Percentiles rank a stretch among this genome's conserved stretches.
Conservation (phyloP, 2,329 filamentous ascomycete genomes). For the Monilinia fructicola region DNA sequence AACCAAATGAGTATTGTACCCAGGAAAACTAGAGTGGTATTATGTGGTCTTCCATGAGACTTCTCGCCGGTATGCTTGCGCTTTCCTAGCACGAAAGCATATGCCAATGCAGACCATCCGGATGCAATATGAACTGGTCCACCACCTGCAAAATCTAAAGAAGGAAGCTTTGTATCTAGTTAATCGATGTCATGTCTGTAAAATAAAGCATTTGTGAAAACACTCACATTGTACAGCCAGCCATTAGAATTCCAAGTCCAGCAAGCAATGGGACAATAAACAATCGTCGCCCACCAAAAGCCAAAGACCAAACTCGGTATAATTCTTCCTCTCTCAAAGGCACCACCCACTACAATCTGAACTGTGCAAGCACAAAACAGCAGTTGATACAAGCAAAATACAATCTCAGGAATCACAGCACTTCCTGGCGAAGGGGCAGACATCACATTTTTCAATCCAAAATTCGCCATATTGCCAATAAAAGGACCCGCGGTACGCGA, state of each 20-base stretch:
- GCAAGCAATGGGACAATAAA: conserved; percentile 63
- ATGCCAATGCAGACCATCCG: conserved; percentile 63
- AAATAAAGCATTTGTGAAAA: not conserved
- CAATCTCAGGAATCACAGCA: conserved; percentile 59
- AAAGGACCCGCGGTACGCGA: conserved; percentile 59
- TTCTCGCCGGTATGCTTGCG: conserved; percentile 50
- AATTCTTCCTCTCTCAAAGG: conserved; percentile 60
- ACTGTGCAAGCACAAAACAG: conserved; percentile 62
- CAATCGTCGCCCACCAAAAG: conserved; percentile 63
- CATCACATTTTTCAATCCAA: conserved; percentile 60
- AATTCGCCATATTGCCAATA: conserved; percentile 62
- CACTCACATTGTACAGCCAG: conserved; percentile 55
- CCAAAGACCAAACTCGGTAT: conserved; percentile 63
- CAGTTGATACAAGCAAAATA: conserved; percentile 65
- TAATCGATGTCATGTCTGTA: not conserved
- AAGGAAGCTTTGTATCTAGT: conserved; percentile 43
- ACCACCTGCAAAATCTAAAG: conserved; percentile 39
- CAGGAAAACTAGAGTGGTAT: conserved; percentile 62
- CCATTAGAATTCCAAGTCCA: conserved; percentile 69
- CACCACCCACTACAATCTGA: conserved; percentile 64
- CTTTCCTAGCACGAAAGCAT: conserved; percentile 62
- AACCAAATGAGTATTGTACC: conserved; percentile 67
- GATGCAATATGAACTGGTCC: conserved; percentile 65
- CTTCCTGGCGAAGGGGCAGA: conserved; percentile 60
- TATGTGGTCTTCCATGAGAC: conserved; percentile 57